These are phyloP conservation scores for Raphanus raphanistrum DNA, from an alignment of 345 rosid genomes.

Conservation along the genomic window DNA sequence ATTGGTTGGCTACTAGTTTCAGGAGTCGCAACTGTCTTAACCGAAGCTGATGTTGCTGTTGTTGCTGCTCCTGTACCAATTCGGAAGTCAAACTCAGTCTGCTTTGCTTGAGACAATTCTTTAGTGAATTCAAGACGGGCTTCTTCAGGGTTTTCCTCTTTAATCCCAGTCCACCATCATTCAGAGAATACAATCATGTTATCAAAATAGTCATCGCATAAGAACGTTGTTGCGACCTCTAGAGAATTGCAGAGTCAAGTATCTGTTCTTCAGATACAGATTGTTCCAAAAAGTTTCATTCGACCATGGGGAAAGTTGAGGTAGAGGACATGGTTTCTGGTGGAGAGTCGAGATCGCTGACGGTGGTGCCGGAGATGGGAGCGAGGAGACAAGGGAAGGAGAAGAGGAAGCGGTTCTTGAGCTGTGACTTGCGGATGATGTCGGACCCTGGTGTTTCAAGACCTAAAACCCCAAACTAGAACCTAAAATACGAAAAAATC, in stretches of 20 bases:
- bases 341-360: constrained; percentile 79
- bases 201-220: constrained; percentile 41
- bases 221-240: constrained; percentile 73
- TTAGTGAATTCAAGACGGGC: constrained; percentile 69
- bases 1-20: constrained; percentile 43
- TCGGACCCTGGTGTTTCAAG: constrained; percentile 64
- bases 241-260: constrained; percentile 58
- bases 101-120: constrained; percentile 61
- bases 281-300: constrained; percentile 87
- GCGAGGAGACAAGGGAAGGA: constrained; percentile 58
- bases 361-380: constrained; percentile 58
- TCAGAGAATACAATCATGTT: constrained; percentile 39
- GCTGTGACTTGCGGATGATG: constrained; percentile 70
- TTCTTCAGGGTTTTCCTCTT: constrained; percentile 84
- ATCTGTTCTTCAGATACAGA: constrained; percentile 37
- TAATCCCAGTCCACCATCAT: constrained; percentile 92
- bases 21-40: constrained; percentile 35
- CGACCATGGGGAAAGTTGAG: constrained; percentile 86
- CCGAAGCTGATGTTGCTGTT: constrained; percentile 40
- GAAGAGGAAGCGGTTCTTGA: constrained; percentile 79
- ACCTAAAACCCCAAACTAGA: too few species aligned
- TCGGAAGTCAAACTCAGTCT: constrained; percentile 59
- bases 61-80: constrained; percentile 78
- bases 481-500: too few species aligned
- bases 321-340: constrained; percentile 83